Evolutionary conservation across 345 rosid species (phyloP).

Genomic region (Eutrema yunnanense): DNA sequence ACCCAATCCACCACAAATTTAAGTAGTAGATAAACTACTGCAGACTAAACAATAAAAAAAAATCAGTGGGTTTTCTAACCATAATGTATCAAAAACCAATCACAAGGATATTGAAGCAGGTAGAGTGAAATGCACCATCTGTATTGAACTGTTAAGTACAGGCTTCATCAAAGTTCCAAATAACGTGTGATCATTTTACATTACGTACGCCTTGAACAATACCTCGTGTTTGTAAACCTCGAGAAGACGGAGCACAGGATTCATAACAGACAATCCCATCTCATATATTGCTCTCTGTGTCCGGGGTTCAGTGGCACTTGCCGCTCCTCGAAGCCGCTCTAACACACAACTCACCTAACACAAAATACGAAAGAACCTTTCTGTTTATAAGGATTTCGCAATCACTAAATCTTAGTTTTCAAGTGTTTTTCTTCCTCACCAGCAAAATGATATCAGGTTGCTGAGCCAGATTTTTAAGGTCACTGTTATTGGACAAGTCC

Average conservation of each 20-base stretch:
- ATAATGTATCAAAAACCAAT: conserved; percentile 4
- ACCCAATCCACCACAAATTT: conserved; percentile 96
- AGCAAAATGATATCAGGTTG: conserved; percentile 79
- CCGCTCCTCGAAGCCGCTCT: conserved; percentile 97
- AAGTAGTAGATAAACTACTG: conserved; percentile 86
- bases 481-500: conserved; percentile 66
- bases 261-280: conserved; percentile 77
- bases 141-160: neutral
- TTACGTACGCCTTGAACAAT: conserved; percentile 10
- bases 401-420: conserved; percentile 3
- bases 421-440: conserved; percentile 40
- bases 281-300: conserved; percentile 85
- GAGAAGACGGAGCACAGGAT: conserved; percentile 67
- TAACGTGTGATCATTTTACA: neutral
- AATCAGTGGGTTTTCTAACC: conserved; percentile 17
- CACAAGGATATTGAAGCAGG: neutral
- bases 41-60: conserved; percentile 53
- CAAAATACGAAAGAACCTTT: conserved; percentile 20
- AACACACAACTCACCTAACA: conserved; percentile 80
- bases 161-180: neutral
- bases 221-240: conserved; percentile 98
- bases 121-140: neutral
- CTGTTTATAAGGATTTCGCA: conserved; percentile 5
- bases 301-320: conserved; percentile 90
- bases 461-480: conserved; percentile 72